Base-by-base conservation (phyloP, 1,139 yeast species). In the Protomyces gravidus region DNA sequence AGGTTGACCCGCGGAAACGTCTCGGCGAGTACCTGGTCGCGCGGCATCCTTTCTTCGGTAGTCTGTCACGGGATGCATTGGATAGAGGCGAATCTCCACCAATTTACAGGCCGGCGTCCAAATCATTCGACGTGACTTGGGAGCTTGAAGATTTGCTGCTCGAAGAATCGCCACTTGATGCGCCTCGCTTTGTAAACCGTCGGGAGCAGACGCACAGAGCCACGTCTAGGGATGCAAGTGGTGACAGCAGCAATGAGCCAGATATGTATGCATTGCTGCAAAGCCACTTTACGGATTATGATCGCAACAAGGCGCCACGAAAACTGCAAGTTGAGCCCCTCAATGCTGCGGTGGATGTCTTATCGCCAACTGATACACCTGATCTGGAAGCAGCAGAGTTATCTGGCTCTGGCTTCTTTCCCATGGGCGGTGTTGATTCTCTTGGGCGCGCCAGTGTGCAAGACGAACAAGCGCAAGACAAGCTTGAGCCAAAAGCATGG, bases 141-240 rank as follows among this genome's bases (percentile, higher is more conserved):
- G 66, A 63, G 40, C 58, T 64, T 40, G 66, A 64, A 32, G 66
- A 63, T 47, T 49, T 62, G 42, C 61, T 64, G 17, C 55, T 64
- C 15, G 64, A 64, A 15, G 62, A 59, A 28, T 33, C 55, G 13
- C 60, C 63, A 11, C 63, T 62, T 6, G 63, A 56, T 26, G 48
- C 52, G 13, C 53, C 47, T n/a, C 13, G 58, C 6, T 36, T 15
- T 15, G 21, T 23, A 25, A 32, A 15, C 40, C 48, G 51, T 11
- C 7, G 40, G 19, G 39, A 21, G 21, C 23, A 26, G 13, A 26
- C 40, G 6, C 32, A 36, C 15, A 45, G 21, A 49, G 47, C 42
- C 27, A 36, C 32, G 7, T 17, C 26, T 7, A 11, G 28, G 7
- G 9, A n/a, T 7, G 47, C 33, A 21, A 32, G 17, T 7, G 47